Base-by-base conservation (phyloP, 2,329 filamentous ascomycete species). In the Nigrograna mackinnonii region DNA sequence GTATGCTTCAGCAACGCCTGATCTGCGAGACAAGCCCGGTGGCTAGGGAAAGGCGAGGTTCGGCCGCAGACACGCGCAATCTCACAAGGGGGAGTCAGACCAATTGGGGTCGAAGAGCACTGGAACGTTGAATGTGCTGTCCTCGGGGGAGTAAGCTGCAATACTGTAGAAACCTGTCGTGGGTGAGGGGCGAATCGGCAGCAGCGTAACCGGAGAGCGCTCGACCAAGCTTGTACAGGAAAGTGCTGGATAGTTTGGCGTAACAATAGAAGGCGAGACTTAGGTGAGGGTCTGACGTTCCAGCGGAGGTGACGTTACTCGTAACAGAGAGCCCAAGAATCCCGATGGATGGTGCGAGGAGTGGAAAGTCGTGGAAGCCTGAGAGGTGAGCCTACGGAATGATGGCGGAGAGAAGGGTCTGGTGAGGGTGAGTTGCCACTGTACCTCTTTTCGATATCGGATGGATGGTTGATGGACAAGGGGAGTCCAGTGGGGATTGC, bases 381-480 rank as follows among this genome's bases (percentile, higher is more conserved):
- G 18, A 33, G 16, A 33, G 16, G n/a, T n/a, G n/a, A n/a, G n/a
- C n/a, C n/a, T n/a, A n/a, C n/a, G n/a, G n/a, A n/a, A n/a, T n/a
- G n/a, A n/a, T n/a, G 46, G 42, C 45, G 38, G 49, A 37, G 39
- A 41, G 32, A 57, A 53, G 49, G 54, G 55, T 45, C 39, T 43
- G 22, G n/a, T n/a, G n/a, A n/a, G n/a, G n/a, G n/a, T n/a, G 18
- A 40, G 40, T 62, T 44, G 60, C 59, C 58, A 62, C 59, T 40
- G 48, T 55, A 52, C 52, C 49, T 55, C 24, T 9, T n/a, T n/a
- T 47, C 54, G 47, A 57, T 57, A 50, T 57, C 50, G 49, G 52
- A 49, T 31, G 32, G 35, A 42, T 43, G 50, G 46, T 44, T 41
- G 37, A 37, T 47, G 47, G 38, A 31, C 41, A 35, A 40, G 45